Conservation (phyloP, 441 rosid genomes). For the Aquilaria agallochum region DNA sequence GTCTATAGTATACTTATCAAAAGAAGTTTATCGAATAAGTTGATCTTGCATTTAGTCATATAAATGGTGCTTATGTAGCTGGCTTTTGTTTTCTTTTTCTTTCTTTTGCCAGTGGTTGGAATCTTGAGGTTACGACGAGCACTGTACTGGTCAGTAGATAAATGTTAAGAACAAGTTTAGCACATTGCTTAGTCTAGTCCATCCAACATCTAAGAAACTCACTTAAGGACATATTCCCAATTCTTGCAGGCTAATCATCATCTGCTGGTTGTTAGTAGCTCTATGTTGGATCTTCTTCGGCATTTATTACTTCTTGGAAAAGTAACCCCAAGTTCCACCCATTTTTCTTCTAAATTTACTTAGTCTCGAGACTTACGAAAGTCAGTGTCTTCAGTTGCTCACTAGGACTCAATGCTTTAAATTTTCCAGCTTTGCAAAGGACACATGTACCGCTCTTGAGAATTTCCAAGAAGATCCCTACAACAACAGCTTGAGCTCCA, state of each 20-base stretch:
- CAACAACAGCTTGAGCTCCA: conserved; percentile 59
- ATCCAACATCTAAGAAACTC: no score
- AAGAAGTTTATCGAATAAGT: neutral
- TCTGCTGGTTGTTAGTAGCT: conserved; percentile 62
- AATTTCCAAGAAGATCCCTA: conserved; percentile 50
- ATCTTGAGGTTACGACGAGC: conserved; percentile 32
- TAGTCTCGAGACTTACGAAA: neutral
- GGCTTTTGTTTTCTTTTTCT: neutral
- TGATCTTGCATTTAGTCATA: neutral
- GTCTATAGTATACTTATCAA: neutral
- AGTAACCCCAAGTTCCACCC: conserved; percentile 29
- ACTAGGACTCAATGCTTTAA: neutral
- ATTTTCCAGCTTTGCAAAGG: conserved; percentile 48
- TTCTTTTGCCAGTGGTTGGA: conserved; percentile 41
- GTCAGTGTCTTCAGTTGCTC: neutral
- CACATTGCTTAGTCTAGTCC: no score
- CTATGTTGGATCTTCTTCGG: conserved; percentile 68
- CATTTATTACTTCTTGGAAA: conserved; percentile 48
- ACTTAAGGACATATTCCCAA: no score
- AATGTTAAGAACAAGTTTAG: neutral
- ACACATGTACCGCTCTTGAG: conserved; percentile 53
- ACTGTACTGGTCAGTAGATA: conserved; percentile 35
- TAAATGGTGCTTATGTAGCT: neutral
- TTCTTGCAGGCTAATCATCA: conserved; percentile 41
- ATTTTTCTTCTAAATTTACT: conserved; percentile 2